Percentiles rank a stretch among this genome's conserved stretches.
Conservation (phyloP, 2,329 filamentous ascomycete genomes). For the Colletotrichum siamense region DNA sequence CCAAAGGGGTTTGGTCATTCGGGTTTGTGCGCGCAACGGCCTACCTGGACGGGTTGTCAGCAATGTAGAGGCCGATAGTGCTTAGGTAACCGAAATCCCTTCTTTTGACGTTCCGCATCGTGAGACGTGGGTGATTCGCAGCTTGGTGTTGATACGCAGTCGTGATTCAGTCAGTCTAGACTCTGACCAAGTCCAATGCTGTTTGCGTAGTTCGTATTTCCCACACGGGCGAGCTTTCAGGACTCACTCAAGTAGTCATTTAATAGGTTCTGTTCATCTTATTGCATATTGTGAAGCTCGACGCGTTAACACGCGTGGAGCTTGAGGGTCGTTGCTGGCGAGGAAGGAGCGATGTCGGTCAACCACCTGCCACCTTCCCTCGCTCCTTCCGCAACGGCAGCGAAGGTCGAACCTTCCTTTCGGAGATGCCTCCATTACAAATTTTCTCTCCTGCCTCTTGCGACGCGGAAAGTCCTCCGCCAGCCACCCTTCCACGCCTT, state of each 20-base stretch:
- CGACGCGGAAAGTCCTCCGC: neutral
- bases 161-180: neutral
- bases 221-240: neutral
- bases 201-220: neutral
- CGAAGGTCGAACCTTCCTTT: neutral
- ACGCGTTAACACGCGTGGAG: neutral
- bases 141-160: neutral
- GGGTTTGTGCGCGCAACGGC: neutral
- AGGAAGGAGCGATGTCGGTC: neutral
- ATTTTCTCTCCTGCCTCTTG: neutral
- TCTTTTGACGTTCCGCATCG: neutral
- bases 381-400: neutral
- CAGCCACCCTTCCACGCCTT: neutral
- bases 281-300: rapidly evolving
- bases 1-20: neutral
- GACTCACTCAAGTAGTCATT: neutral
- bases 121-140: neutral
- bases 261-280: neutral
- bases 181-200: neutral
- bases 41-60: neutral
- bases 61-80: neutral
- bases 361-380: neutral
- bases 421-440: neutral
- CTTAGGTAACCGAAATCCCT: neutral
- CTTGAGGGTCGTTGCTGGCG: neutral